These are phyloP conservation scores for Verticillium albo-atrum DNA, from an alignment of 2,329 filamentous ascomycete species.

Conservation along the genomic window DNA sequence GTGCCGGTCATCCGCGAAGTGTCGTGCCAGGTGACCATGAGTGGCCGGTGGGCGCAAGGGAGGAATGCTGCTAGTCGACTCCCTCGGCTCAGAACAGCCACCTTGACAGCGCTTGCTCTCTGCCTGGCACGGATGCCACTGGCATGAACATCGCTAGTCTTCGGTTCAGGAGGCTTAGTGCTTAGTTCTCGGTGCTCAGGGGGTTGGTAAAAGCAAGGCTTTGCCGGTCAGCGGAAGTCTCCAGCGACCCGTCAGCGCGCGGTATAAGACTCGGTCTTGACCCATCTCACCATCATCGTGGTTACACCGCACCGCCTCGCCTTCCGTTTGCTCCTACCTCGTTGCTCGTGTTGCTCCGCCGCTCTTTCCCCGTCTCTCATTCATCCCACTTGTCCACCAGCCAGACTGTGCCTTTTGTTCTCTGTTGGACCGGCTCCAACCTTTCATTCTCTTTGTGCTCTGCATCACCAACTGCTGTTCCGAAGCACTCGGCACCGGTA, in stretches of 20 bases:
- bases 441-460: not conserved
- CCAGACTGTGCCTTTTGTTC: slow-evolving; percentile 7
- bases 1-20: not conserved
- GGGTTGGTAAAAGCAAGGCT: not conserved
- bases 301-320: not conserved
- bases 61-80: not conserved
- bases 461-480: not conserved
- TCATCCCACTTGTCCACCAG: slow-evolving; percentile 1
- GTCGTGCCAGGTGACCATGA: not conserved
- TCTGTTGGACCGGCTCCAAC: not conserved
- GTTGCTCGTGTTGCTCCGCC: no score
- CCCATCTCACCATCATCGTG: not conserved
- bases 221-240: not conserved
- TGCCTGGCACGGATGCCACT: no score
- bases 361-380: not conserved
- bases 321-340: not conserved
- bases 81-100: not conserved
- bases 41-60: not conserved
- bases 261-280: not conserved
- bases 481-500: not conserved
- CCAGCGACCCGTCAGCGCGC: not conserved
- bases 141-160: not conserved
- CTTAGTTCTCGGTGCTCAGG: not conserved
- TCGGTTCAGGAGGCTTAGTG: no score
- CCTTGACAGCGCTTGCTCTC: not conserved